Conservation (phyloP, 192 early-diverging fungal genomes). For the Umbelopsis ramanniana region DNA sequence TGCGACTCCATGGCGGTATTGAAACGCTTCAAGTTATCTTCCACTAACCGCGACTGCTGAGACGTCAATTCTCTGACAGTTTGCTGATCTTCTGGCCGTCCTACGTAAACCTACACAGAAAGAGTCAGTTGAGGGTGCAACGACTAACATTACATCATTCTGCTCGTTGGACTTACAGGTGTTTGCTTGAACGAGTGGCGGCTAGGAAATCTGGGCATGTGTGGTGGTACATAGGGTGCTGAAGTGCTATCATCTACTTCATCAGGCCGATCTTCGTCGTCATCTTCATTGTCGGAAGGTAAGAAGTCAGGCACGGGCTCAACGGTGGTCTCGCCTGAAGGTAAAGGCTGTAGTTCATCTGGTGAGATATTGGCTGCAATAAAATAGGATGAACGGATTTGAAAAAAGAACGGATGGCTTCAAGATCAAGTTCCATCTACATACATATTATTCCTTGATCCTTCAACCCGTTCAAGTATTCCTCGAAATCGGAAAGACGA, state of each 20-base stretch:
- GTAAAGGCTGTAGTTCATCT: neutral
- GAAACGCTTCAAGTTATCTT: conserved; percentile 57
- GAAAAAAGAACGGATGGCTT: neutral
- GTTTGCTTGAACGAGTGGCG: conserved; percentile 64
- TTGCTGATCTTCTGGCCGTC: conserved; percentile 55
- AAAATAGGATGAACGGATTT: neutral
- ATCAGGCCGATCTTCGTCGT: conserved; percentile 29
- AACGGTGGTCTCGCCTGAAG: conserved; percentile 31
- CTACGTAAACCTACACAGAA: conserved; percentile 51
- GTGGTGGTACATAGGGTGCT: conserved; percentile 48
- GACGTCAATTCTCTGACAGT: conserved; percentile 55
- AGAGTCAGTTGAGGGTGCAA: neutral
- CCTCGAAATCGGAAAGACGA: conserved; percentile 38
- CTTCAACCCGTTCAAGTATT: conserved; percentile 31
- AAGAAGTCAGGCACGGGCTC: conserved; percentile 41
- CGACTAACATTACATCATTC: neutral
- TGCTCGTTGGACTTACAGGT: conserved; percentile 42
- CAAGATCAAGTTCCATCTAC: neutral
- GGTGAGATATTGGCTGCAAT: neutral
- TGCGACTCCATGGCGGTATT: conserved; percentile 35
- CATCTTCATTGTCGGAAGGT: conserved; percentile 44
- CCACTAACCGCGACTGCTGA: conserved; percentile 57
- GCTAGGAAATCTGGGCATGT: conserved; percentile 55
- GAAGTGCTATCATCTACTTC: conserved; percentile 33
- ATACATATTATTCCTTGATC: conserved; percentile 8